Base-by-base conservation (phyloP, 1,284 basidiomycete species). In the Trichosporon inkin region DNA sequence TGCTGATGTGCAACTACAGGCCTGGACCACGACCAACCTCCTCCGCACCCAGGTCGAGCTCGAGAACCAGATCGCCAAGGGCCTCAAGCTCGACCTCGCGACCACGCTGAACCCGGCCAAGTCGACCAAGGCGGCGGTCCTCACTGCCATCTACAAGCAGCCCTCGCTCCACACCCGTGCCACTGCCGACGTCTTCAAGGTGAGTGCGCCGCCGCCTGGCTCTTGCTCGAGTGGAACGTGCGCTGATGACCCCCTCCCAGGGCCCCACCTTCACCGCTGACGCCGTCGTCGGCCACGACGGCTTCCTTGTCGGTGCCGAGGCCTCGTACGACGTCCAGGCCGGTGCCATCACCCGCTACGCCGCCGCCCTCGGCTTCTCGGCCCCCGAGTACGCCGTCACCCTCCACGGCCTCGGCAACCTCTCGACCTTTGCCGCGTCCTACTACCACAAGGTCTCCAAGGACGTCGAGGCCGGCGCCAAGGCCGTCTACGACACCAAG, bases 251-350 rank as follows among this genome's bases (percentile, higher is more conserved):
- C 63, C 7, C 63, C 14, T 54, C 35, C 10, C 63, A 92, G 91
- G 95, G 95, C 66, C 95, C 95, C 55, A 94, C 91, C 62, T 89
- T 98, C 84, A 97, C 94, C 67, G 90, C 93, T 62, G 95, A 99
- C 81, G 85, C 90, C 66, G 93, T 98, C 72, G 78, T 98, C 70
- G 94, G 94, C 71, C 93, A 92, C 72, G 93, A 98, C 76, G 96
- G 96, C 67, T 94, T 98, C 88, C 88, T 98, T 62, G 82, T 94
- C 69, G 95, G 96, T 84, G 92, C 86, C 68, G 96, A 99, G 84
- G 88, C 92, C 36, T 86, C 90, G 64, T 98, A 98, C 85, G 96
- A 98, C 79, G 92, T 97, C 77, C 90, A 88, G 63, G 89, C 92
- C 72, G 95, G 92, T 77, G 89, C 87, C 77, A 84, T 99, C 77